Percentiles rank a stretch among this genome's conserved stretches.
Evolutionary conservation across 75 land plant species (phyloP).

Genomic region (Pseudotsuga menziesii): DNA sequence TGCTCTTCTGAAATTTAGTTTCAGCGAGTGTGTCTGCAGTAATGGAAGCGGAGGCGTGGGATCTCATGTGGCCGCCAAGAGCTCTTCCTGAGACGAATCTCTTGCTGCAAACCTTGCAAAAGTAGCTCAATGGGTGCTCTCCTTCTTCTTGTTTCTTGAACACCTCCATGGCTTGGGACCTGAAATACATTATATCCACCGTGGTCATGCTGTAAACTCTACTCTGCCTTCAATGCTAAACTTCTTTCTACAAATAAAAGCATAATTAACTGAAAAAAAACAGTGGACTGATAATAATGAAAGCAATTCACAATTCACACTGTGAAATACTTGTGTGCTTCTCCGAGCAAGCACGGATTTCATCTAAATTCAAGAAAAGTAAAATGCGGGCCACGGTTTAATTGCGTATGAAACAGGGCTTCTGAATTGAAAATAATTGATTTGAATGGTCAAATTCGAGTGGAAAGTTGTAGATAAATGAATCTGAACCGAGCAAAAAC

Average conservation of each 20-base stretch:
- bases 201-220: slow-evolving; percentile 3
- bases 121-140: slow-evolving; percentile 3
- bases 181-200: no score
- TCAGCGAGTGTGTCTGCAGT: not conserved
- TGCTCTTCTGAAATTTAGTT: slow-evolving; percentile 8
- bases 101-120: slow-evolving; percentile 58
- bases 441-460: not conserved
- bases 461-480: not conserved
- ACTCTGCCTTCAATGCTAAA: not conserved
- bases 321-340: not conserved
- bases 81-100: slow-evolving; percentile 63
- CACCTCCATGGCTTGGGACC: not conserved
- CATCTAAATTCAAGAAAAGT: no score
- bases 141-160: not conserved
- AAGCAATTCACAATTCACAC: not conserved
- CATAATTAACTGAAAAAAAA: not conserved
- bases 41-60: slow-evolving; percentile 43
- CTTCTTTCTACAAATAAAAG: no score
- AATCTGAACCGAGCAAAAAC: not conserved
- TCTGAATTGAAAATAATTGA: no score
- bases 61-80: slow-evolving; percentile 74
- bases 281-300: not conserved
- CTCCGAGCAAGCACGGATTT: not conserved
- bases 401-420: slow-evolving; percentile 1
- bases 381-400: not conserved